Conservation (phyloP, 2,329 filamentous ascomycete species). For the Penicillium capsulatum region DNA sequence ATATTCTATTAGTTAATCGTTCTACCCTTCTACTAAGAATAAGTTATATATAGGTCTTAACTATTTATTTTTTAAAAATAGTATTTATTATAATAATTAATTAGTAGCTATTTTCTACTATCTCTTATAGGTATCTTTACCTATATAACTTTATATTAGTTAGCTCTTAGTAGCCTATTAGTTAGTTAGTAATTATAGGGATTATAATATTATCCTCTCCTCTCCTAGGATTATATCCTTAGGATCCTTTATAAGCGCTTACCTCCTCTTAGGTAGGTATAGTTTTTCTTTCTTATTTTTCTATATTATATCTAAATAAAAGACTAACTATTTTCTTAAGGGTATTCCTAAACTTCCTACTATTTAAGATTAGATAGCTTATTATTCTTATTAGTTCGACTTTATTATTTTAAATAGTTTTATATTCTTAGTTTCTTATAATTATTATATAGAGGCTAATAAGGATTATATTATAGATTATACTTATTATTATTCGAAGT, state of each 20-base stretch:
- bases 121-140: too few relatives aligned
- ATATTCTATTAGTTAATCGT: too few relatives aligned
- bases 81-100: not conserved
- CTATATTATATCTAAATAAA: not conserved
- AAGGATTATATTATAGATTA: conserved; percentile 1
- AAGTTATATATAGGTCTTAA: too few relatives aligned
- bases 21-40: too few relatives aligned
- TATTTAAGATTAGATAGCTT: not conserved
- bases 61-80: too few relatives aligned
- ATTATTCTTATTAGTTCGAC: not conserved
- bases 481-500: not conserved
- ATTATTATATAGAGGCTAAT: not conserved
- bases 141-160: too few relatives aligned
- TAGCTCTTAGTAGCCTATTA: too few relatives aligned
- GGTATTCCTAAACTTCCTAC: not conserved
- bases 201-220: not conserved
- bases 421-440: not conserved
- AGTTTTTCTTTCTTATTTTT: not conserved
- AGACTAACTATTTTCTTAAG: not conserved
- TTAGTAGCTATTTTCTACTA: not conserved
- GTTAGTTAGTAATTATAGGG: not conserved
- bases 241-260: not conserved
- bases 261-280: not conserved
- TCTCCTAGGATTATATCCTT: not conserved
- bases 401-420: not conserved